Conservation (phyloP, 2,329 filamentous ascomycete species). For the Ophiocordyceps robertsii region DNA sequence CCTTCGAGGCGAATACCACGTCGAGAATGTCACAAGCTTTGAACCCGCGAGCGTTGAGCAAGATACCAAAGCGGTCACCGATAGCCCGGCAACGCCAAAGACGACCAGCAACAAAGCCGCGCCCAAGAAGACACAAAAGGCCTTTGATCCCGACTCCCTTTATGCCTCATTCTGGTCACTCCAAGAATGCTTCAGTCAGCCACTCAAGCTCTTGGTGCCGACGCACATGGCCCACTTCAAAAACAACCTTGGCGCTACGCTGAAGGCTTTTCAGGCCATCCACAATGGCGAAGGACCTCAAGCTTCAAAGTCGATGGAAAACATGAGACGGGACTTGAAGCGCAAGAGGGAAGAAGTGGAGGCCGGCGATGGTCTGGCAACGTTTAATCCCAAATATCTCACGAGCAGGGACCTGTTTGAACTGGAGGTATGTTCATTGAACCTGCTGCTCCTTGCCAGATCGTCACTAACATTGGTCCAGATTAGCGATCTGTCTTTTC, state of each 20-base stretch:
- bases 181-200: slow-evolving; percentile 84
- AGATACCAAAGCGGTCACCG: slow-evolving; percentile 47
- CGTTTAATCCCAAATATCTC: slow-evolving; percentile 93
- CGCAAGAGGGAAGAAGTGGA: slow-evolving; percentile 48
- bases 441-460: neutral
- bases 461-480: slow-evolving; percentile 16
- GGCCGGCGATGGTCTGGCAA: slow-evolving; percentile 32
- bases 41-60: slow-evolving; percentile 26
- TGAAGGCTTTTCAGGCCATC: slow-evolving; percentile 38
- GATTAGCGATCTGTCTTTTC: slow-evolving; percentile 89
- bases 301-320: slow-evolving; percentile 42
- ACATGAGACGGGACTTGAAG: slow-evolving; percentile 52
- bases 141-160: slow-evolving; percentile 54
- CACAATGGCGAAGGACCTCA: slow-evolving; percentile 32
- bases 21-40: slow-evolving; percentile 86
- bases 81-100: slow-evolving; percentile 28
- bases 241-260: slow-evolving; percentile 55
- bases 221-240: slow-evolving; percentile 70
- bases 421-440: slow-evolving; percentile 52
- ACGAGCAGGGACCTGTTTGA: slow-evolving; percentile 96
- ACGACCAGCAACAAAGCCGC: slow-evolving; percentile 26
- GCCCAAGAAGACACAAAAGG: slow-evolving; percentile 33
- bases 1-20: slow-evolving; percentile 85
- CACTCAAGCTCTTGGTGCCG: slow-evolving; percentile 65
- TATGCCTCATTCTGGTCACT: slow-evolving; percentile 93